Base-by-base conservation (phyloP, 1,139 yeast species). In the Scheffersomyces cryptocercus region DNA sequence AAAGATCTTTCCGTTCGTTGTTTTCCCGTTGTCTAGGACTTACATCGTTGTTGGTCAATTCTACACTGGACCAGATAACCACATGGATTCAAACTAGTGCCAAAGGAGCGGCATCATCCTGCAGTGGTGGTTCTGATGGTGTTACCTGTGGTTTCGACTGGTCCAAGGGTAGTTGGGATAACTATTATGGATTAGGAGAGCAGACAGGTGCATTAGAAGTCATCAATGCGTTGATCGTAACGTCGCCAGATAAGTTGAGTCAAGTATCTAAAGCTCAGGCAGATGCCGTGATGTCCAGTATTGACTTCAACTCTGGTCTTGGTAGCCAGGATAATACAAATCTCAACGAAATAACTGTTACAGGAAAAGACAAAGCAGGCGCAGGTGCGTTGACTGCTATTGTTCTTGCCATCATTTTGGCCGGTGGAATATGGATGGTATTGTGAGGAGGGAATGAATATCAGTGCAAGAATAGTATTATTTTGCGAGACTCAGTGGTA, bases 81-180 rank as follows among this genome's bases (percentile, higher is more conserved):
- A 52, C 63, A 4, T 71, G 77, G 61, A 58, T 91, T 41, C 70
- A 73, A 34, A 67, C 82, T 1, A 81, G 93, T 12, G 95, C 97
- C 0, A 50, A 65, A 29, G 97, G 84, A 10, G 97, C 96, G 1
- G 95, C 96, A 1, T 68, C 70, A 37, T 79, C 95, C 0, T 91
- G 98, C 66, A 69, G 82, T 3, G 97, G 97, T 56, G 97, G 97
- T 62, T 49, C 67, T 3, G 97, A 90, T 68, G 89, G 90, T 11
- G 88, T 86, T 58, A 90, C 97, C 0, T 91, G 98, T 71, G 97
- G 97, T 35, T 63, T 81, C 46, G 77, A 85, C 59, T 91, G 98
- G 98, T 68, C 79, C 28, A 71, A 66, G 38, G 50, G 59, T 2
- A 79, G 79, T n/a, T 91, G 90, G 86, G 98, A 91, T 64, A 85